phyloP scores from a whole-genome alignment of 2,329 filamentous ascomycete species.

The Zopfia rhizophila region DNA sequence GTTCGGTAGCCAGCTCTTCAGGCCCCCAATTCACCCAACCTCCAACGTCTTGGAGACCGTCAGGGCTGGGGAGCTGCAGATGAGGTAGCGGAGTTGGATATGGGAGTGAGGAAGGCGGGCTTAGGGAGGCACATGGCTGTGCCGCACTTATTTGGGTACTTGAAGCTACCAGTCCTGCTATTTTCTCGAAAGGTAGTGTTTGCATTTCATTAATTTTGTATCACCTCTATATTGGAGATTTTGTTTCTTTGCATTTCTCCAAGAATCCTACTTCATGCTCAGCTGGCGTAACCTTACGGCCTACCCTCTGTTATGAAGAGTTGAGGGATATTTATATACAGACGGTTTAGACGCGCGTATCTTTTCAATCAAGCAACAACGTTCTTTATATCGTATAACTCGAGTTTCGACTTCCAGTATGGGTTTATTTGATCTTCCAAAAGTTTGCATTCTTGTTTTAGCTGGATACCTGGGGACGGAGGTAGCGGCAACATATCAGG shows the following conservation, averaged over 20 bases:
- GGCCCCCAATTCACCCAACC: too few relatives aligned
- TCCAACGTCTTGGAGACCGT: too few relatives aligned
- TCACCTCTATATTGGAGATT: not conserved
- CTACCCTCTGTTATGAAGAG: slow-evolving; percentile 1
- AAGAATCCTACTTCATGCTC: not conserved
- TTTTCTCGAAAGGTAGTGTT: not conserved
- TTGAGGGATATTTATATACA: not conserved
- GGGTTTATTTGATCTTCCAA: slow-evolving; percentile 24
- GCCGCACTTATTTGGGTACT: not conserved
- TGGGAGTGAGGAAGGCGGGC: not conserved
- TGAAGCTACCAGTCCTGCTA: too few relatives aligned
- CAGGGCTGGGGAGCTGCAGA: not conserved
- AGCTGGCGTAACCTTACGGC: not conserved
- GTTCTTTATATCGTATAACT: not conserved
- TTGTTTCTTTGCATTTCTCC: not conserved
- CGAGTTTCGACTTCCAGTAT: slow-evolving; percentile 17
- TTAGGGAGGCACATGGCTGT: not conserved
- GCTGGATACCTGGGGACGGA: slow-evolving; percentile 26
- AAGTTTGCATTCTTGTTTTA: slow-evolving; percentile 25
- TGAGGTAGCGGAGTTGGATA: not conserved
- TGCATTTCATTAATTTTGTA: not conserved
- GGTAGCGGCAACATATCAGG: slow-evolving; percentile 16
- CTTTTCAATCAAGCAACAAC: not conserved
- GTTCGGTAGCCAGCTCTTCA: too few relatives aligned
- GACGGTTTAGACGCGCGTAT: not conserved